Evolutionary conservation across 768 basidiomycete genomes (phyloP), one percentile per base, ranked within the genome.

Genomic region (Candolleomyces aberdarensis): DNA sequence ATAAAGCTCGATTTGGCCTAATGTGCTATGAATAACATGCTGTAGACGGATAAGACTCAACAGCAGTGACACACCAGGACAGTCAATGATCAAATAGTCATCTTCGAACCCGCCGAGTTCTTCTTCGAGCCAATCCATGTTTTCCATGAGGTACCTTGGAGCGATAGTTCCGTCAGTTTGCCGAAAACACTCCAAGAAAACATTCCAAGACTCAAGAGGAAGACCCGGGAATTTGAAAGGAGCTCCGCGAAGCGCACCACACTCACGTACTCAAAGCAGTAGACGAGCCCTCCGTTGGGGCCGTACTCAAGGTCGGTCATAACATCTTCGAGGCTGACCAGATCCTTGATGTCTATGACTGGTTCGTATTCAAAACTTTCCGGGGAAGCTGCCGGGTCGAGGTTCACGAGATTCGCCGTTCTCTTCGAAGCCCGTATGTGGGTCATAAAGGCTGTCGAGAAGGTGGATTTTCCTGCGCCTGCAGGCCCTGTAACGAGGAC

Each of bases 111-210:
- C 89, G 4, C 96, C 96, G 2, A 99, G 82, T 68, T 96, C 92
- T 70, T 98, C 96, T 67, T 97, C 92, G 32, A 98, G 80, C 97
- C 97, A 99, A 73, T 98, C 97, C 78, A 99, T 91, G 69, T 99
- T 97, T 71, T 98, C 86, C 65, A 97, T 75, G 57, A 99, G 82
- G 80, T 98, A 98, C 73, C 97, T 99, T 61, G 22, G 53, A 59
- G 53, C 26, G 26, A 14, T 11, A 41, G 46, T 58, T 66, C 31
- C 46, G 36, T 36, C 17, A 44, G 19, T 31, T 58, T 26, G 58
- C 43, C 50, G 57, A 41, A 20, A 41, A 20, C 11, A 43, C 41
- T 43, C 41, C 26, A 32, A 53, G 6, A n/a, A 48, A 26, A 26
- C 57, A 31, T 20, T 29, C 51, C 5, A 43, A 43, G 13, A n/a